phyloP scores from a whole-genome alignment of 2,329 filamentous ascomycete genomes.

The Scedosporium apiospermum region DNA sequence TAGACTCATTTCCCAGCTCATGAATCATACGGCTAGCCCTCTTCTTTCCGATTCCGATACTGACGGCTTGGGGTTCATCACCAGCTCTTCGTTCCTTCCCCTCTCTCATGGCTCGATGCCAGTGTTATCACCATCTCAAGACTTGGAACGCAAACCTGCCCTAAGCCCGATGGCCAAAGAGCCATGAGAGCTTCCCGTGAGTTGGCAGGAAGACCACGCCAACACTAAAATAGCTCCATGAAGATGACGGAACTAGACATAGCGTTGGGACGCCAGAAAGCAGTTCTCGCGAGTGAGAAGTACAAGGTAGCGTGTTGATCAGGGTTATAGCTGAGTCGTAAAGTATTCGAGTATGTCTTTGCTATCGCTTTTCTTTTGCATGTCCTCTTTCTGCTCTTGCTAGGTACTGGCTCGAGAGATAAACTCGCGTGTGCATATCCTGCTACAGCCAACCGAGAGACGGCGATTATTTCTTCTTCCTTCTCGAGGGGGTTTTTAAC shows the following conservation, averaged over 20 bases:
- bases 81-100: no score
- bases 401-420: conserved; percentile 38
- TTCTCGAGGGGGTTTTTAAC: not conserved
- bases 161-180: not conserved
- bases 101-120: no score
- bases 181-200: not conserved
- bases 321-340: conserved; percentile 26
- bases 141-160: no score
- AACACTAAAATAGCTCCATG: not conserved
- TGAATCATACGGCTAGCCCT: no score
- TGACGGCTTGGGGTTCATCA: no score
- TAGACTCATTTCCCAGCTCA: no score
- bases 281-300: conserved; percentile 31
- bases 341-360: conserved; percentile 29
- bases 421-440: conserved; percentile 29
- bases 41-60: no score
- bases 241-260: not conserved
- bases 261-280: conserved; percentile 16
- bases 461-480: conserved; percentile 9
- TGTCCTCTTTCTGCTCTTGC: conserved; percentile 30
- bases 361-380: conserved; percentile 48
- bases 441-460: conserved; percentile 42
- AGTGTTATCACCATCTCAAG: no score
- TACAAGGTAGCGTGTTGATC: conserved; percentile 12
- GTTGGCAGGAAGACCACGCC: not conserved